Percentiles rank a stretch among this genome's conserved stretches.
These are phyloP conservation scores for Chlorella sp. DNA, from an alignment of 139 green algal species.

Conservation along the genomic window DNA sequence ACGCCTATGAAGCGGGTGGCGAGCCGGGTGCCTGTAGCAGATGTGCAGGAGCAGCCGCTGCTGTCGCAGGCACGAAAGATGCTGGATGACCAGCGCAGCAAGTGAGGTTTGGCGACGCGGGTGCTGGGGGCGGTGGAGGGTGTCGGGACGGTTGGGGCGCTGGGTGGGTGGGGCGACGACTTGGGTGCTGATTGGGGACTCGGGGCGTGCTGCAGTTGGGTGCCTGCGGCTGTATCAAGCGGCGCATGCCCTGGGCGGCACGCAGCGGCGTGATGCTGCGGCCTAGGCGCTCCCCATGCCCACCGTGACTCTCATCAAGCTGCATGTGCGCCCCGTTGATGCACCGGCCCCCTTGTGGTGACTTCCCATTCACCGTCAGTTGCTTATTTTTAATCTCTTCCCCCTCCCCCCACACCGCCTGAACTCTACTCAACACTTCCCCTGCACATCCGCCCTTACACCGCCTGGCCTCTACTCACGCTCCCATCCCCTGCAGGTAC, in stretches of 20 bases:
- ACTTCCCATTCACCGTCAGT: not conserved
- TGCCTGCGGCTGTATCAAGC: not conserved
- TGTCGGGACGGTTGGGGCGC: not conserved
- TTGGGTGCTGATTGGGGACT: not conserved
- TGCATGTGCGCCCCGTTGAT: too few relatives aligned
- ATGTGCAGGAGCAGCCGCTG: constrained; percentile 30
- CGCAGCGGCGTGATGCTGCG: not conserved
- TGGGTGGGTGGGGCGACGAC: not conserved
- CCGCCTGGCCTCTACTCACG: too few relatives aligned
- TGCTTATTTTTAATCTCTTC: not conserved
- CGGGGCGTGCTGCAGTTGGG: not conserved
- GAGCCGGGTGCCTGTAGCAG: constrained; percentile 20
- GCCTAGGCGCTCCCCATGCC: too few relatives aligned
- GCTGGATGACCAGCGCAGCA: constrained; percentile 4
- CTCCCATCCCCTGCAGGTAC: not conserved
- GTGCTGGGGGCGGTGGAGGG: too few relatives aligned
- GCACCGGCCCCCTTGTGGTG: not conserved
- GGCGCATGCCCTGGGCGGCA: not conserved
- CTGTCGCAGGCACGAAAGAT: constrained; percentile 11
- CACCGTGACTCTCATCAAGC: too few relatives aligned
- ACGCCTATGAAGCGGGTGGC: constrained; percentile 30
- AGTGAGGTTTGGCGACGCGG: not conserved
- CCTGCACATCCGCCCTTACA: not conserved
- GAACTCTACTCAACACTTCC: not conserved
- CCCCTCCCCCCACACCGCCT: too few relatives aligned